A percentile compares a stretch with the other conserved stretches of the same genome.
Conservation (phyloP, 768 basidiomycete species). For the Hericium rajendrae region DNA sequence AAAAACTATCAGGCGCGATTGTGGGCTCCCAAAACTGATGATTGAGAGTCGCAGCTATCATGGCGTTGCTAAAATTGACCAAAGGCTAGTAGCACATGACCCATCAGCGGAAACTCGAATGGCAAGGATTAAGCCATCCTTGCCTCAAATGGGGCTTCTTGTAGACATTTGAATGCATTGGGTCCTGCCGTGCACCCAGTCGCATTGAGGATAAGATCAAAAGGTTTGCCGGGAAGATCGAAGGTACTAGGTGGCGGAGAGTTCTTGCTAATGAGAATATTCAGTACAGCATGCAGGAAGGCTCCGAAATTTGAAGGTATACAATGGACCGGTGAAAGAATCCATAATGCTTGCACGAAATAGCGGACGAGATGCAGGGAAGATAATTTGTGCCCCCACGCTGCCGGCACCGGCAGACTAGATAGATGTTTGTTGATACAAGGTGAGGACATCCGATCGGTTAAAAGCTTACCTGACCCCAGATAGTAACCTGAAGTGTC, state of each 20-base stretch:
- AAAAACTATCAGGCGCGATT: constrained; percentile 38
- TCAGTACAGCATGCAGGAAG: not conserved
- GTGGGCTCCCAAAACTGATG: constrained; percentile 47
- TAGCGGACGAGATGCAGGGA: constrained; percentile 22
- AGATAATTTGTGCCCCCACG: constrained; percentile 36
- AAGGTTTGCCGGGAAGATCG: constrained; percentile 43
- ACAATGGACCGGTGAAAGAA: constrained; percentile 43
- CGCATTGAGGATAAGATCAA: constrained; percentile 32
- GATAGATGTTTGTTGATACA: not conserved
- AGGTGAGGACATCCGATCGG: not conserved
- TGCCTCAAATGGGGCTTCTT: constrained; percentile 35
- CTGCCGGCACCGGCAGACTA: constrained; percentile 43
- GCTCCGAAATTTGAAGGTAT: constrained; percentile 9
- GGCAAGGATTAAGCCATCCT: constrained; percentile 4
- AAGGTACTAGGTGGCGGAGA: constrained; percentile 38
- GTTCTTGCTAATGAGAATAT: constrained; percentile 32
- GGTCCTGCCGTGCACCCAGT: constrained; percentile 36
- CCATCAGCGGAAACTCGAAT: not conserved
- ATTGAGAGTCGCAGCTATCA: constrained; percentile 37
- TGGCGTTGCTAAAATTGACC: constrained; percentile 35
- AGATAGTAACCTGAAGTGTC: constrained; percentile 35
- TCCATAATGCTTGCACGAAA: constrained; percentile 45
- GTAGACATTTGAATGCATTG: constrained; percentile 35
- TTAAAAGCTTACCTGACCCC: constrained; percentile 32
- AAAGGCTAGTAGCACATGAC: constrained; percentile 26